Evolutionary conservation across 768 basidiomycete genomes (phyloP).

Genomic region (Lactarius pseudohatsudake): DNA sequence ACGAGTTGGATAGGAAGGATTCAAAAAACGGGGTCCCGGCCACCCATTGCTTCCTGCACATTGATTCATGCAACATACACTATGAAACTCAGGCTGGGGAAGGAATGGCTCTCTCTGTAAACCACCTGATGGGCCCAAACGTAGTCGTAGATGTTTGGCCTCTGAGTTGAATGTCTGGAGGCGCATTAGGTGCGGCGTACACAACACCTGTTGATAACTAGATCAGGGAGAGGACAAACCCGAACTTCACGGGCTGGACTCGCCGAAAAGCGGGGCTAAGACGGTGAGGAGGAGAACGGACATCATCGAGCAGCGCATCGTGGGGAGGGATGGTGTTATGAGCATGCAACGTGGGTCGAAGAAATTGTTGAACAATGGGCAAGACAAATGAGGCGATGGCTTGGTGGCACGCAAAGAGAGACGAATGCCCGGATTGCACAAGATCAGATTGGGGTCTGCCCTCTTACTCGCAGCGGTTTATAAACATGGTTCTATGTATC

Average conservation of each 20-base stretch:
- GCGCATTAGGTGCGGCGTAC: conserved; percentile 2
- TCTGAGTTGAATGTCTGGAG: not conserved
- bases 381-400: not conserved
- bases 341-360: not conserved
- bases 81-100: not conserved
- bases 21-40: not conserved
- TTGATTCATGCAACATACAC: not conserved
- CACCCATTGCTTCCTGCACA: not conserved
- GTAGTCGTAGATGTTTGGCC: not conserved
- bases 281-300: not conserved
- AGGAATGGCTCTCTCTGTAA: not conserved
- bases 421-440: not conserved
- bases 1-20: not conserved
- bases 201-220: not conserved
- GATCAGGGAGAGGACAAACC: not conserved
- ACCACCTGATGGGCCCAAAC: not conserved
- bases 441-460: not conserved
- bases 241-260: not conserved
- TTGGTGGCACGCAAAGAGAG: not conserved
- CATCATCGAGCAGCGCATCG: not conserved
- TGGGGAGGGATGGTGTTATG: not conserved
- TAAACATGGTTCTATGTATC: not conserved
- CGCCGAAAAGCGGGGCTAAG: not conserved
- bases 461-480: not conserved
- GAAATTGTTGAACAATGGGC: not conserved